These are phyloP conservation scores for Aspergillus pseudoglaucus DNA, from an alignment of 2,329 filamentous ascomycete species.

Conservation along the genomic window DNA sequence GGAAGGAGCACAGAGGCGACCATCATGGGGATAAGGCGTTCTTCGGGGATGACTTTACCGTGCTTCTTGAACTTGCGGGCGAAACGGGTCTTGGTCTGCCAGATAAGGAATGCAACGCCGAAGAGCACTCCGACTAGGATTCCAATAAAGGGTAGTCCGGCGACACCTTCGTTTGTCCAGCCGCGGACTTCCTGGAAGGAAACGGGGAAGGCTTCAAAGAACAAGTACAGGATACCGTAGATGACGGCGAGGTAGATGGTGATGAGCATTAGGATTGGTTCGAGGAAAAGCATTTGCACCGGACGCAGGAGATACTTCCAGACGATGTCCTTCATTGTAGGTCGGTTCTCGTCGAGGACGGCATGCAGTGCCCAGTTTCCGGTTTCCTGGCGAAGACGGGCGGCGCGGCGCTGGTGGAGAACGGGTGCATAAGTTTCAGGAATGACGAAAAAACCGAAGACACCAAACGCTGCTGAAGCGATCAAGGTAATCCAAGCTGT, in stretches of 20 bases:
- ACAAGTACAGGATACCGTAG: slow-evolving; percentile 33
- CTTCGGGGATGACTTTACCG: slow-evolving; percentile 36
- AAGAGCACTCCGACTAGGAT: slow-evolving; percentile 29
- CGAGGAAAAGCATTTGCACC: slow-evolving; percentile 41
- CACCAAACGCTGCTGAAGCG: slow-evolving; percentile 37
- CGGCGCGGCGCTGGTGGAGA: slow-evolving; percentile 44
- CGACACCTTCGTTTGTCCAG: slow-evolving; percentile 31
- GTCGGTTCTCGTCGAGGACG: slow-evolving; percentile 37
- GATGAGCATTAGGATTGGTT: slow-evolving; percentile 44
- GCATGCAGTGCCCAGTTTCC: slow-evolving; percentile 42
- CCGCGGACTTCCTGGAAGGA: slow-evolving; percentile 33
- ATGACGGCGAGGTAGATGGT: slow-evolving; percentile 39
- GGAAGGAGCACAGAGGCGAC: slow-evolving; percentile 38
- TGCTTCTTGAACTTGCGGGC: slow-evolving; percentile 27
- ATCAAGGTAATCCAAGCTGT: slow-evolving; percentile 52
- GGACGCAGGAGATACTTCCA: slow-evolving; percentile 42
- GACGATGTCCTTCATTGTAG: slow-evolving; percentile 33
- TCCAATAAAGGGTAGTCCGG: slow-evolving; percentile 32
- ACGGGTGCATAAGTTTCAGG: slow-evolving; percentile 47
- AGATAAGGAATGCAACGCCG: slow-evolving; percentile 32
- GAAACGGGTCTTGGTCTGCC: slow-evolving; percentile 36
- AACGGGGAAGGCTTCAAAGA: slow-evolving; percentile 38
- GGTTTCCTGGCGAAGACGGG: slow-evolving; percentile 41
- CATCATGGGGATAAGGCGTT: slow-evolving; percentile 41
- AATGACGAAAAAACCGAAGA: slow-evolving; percentile 41